Evolutionary conservation across 2,329 filamentous ascomycete species (phyloP).

Genomic region (Alternaria burnsii): DNA sequence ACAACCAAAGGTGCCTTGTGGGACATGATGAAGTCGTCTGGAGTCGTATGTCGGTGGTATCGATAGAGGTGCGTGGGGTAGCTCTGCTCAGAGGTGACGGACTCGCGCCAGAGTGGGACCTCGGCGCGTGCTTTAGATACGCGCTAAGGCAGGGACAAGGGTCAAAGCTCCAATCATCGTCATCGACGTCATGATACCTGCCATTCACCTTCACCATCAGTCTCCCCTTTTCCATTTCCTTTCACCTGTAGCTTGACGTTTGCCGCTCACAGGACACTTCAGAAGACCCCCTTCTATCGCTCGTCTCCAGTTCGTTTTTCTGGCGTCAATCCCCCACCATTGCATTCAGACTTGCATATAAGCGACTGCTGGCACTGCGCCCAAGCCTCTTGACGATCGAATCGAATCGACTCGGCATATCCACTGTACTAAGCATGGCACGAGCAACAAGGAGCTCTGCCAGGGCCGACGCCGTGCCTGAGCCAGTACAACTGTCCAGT

Average conservation of each 20-base stretch:
- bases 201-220: conserved; percentile 16
- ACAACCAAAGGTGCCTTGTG: conserved; percentile 69
- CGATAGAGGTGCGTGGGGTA: conserved; percentile 25
- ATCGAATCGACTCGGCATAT: conserved; percentile 2
- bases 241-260: conserved; percentile 2
- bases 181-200: conserved; percentile 45
- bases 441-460: conserved; percentile 44
- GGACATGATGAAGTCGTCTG: conserved; percentile 33
- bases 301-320: background rate
- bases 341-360: conserved; percentile 12
- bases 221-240: conserved; percentile 12
- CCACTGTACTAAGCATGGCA: conserved; percentile 34
- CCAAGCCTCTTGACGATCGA: conserved; percentile 7
- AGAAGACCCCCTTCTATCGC: background rate
- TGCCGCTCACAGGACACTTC: background rate
- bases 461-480: conserved; percentile 25
- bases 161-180: conserved; percentile 42
- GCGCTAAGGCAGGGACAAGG: conserved; percentile 36
- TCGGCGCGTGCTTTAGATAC: conserved; percentile 21
- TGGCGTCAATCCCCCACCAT: background rate
- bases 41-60: conserved; percentile 7
- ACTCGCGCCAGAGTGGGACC: conserved; percentile 23
- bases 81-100: conserved; percentile 9
- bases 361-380: conserved; percentile 20
- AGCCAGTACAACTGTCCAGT: conserved; percentile 54